phyloP scores from a whole-genome alignment of 805 yeast species.

The Candida dajiaensis region DNA sequence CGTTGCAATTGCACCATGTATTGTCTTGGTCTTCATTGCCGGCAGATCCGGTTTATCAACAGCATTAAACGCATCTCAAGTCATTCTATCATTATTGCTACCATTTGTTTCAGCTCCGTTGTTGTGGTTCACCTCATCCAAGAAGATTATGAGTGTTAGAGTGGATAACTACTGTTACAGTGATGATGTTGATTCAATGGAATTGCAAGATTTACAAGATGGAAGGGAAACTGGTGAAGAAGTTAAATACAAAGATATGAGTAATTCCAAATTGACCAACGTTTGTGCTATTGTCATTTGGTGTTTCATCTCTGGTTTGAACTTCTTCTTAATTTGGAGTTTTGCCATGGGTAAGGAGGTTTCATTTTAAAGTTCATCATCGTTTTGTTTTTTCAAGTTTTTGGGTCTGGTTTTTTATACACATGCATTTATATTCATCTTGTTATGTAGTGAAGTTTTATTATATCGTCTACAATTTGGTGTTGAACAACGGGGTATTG shows the following conservation, averaged over 20 bases:
- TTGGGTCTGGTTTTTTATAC: background rate
- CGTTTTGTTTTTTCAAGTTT: background rate
- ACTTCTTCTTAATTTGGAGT: slow-evolving; percentile 51
- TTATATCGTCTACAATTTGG: too few species aligned
- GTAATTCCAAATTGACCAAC: slow-evolving; percentile 40
- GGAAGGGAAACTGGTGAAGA: background rate
- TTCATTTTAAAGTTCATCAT: background rate
- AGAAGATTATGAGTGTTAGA: slow-evolving; percentile 9
- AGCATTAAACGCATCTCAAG: slow-evolving; percentile 81
- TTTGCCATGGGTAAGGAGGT: slow-evolving; percentile 38
- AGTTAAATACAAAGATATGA: slow-evolving; percentile 28
- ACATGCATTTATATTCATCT: background rate
- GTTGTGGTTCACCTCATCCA: slow-evolving; percentile 6
- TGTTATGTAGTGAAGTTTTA: background rate
- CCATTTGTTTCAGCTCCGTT: slow-evolving; percentile 90
- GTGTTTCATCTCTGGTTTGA: slow-evolving; percentile 52
- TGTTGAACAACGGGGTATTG: background rate
- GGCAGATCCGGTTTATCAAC: slow-evolving; percentile 79
- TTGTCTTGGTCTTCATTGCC: slow-evolving; percentile 62
- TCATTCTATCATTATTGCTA: slow-evolving; percentile 67
- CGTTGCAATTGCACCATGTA: slow-evolving; percentile 82
- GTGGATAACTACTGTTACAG: slow-evolving; percentile 7
- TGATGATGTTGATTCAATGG: background rate
- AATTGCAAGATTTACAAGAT: slow-evolving; percentile 2
- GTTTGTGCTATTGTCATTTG: slow-evolving; percentile 42